A percentile compares a stretch with the other conserved stretches of the same genome.
Conservation (phyloP, 2,329 filamentous ascomycete species). For the Trichoderma harzianum region DNA sequence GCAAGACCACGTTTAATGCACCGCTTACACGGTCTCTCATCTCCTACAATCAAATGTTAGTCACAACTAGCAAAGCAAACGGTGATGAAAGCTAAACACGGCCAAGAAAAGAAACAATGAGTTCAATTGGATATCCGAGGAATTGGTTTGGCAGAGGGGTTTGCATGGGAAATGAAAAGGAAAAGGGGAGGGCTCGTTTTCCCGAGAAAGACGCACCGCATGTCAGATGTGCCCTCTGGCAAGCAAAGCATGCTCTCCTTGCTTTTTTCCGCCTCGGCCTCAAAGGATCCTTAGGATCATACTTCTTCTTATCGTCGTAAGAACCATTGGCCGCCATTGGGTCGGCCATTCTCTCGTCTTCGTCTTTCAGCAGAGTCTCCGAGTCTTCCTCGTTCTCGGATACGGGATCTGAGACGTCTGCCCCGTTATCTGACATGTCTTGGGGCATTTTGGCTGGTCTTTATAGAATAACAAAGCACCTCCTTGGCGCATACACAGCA, state of each 20-base stretch:
- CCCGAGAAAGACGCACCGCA: conserved; percentile 70
- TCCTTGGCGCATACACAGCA: conserved; percentile 26
- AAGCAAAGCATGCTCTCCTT: conserved; percentile 90
- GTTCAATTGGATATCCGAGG: neutral
- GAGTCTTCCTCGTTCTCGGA: conserved; percentile 59
- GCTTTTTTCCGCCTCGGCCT: conserved; percentile 94
- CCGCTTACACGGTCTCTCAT: conserved; percentile 88
- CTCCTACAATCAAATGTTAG: conserved; percentile 55
- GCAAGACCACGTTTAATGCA: conserved; percentile 92
- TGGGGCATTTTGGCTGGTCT: conserved; percentile 54
- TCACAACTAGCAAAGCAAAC: neutral
- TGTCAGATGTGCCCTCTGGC: conserved; percentile 93
- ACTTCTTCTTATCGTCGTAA: conserved; percentile 62
- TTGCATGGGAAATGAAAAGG: neutral
- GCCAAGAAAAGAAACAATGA: neutral
- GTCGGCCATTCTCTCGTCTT: conserved; percentile 53
- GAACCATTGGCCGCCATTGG: conserved; percentile 45
- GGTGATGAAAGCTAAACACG: neutral
- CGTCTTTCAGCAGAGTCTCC: conserved; percentile 43
- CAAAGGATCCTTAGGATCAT: conserved; percentile 83
- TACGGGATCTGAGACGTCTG: conserved; percentile 56
- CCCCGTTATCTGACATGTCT: conserved; percentile 50
- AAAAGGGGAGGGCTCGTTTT: too few relatives aligned
- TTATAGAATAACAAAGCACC: conserved; percentile 39
- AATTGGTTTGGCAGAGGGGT: neutral